A percentile compares a stretch with the other conserved stretches of the same genome.
phyloP scores from a whole-genome alignment of 2,329 filamentous ascomycete genomes.

The Ophiocordyceps sinensis region DNA sequence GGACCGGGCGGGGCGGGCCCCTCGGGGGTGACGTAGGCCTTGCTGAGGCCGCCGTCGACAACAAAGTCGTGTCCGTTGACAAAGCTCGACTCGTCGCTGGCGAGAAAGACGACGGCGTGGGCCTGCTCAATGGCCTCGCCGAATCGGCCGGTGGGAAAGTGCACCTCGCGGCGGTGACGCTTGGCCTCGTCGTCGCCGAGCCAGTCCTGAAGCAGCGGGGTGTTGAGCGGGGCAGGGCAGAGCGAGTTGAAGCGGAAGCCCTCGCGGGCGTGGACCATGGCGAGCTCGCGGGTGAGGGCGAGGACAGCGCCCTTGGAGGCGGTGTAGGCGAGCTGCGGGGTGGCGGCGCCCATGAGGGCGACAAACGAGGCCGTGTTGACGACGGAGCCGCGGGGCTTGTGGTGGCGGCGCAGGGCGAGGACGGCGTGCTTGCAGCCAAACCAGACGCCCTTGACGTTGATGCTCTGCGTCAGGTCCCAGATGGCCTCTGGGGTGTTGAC shows the following conservation, averaged over 20 bases:
- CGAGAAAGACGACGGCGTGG: constrained; percentile 74
- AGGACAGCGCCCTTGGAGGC: constrained; percentile 88
- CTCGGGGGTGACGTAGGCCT: constrained; percentile 66
- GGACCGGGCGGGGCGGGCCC: constrained; percentile 40
- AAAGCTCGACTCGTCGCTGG: constrained; percentile 78
- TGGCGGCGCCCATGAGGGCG: constrained; percentile 72
- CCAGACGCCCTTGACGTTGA: constrained; percentile 99
- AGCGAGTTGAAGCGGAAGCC: constrained; percentile 80
- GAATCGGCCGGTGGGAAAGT: constrained; percentile 79
- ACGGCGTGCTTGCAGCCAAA: constrained; percentile 88
- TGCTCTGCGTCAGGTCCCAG: constrained; percentile 86
- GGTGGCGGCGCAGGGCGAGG: constrained; percentile 61
- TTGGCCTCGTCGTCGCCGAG: constrained; percentile 76
- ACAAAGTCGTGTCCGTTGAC: constrained; percentile 88
- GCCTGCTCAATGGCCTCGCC: constrained; percentile 92
- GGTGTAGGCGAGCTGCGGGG: constrained; percentile 84
- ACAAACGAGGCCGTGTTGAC: constrained; percentile 91
- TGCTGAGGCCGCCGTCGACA: constrained; percentile 91
- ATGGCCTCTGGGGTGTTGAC: constrained; percentile 76
- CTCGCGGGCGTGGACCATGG: constrained; percentile 83
- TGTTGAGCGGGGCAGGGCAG: constrained; percentile 86
- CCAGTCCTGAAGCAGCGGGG: constrained; percentile 84
- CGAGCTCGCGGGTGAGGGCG: constrained; percentile 77
- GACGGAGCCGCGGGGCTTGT: constrained; percentile 66
- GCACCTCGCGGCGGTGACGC: constrained; percentile 68